phyloP scores from a whole-genome alignment of 768 basidiomycete species.

The Serpula lacrymans region DNA sequence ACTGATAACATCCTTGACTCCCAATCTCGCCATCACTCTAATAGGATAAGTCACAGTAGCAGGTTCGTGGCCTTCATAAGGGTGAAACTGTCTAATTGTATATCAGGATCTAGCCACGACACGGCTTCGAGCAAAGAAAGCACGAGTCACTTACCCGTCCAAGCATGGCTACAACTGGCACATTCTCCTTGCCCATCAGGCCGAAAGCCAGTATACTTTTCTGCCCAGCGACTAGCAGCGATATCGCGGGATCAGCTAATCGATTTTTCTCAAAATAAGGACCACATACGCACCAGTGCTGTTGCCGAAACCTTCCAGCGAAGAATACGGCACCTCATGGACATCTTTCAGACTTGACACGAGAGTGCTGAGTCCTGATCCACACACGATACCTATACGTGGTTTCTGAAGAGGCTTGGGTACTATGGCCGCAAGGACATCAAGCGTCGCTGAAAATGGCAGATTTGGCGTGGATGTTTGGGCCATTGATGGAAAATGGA shows the following conservation, averaged over 20 bases:
- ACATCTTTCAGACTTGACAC: constrained; percentile 56
- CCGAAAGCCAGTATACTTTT: constrained; percentile 81
- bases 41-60: constrained; percentile 74
- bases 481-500: too few relatives aligned
- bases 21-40: constrained; percentile 72
- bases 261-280: not conserved
- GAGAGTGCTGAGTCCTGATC: constrained; percentile 79
- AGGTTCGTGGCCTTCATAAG: constrained; percentile 79
- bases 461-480: constrained; percentile 8
- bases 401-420: constrained; percentile 45
- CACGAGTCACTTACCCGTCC: constrained; percentile 56
- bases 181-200: constrained; percentile 57
- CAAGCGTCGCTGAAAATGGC: constrained; percentile 28
- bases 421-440: constrained; percentile 17
- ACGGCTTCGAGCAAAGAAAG: not conserved
- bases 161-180: constrained; percentile 87
- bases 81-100: constrained; percentile 58
- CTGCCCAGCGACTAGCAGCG: constrained; percentile 70
- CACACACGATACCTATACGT: constrained; percentile 80
- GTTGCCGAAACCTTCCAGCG: constrained; percentile 68
- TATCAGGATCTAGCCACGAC: constrained; percentile 6
- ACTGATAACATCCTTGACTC: constrained; percentile 76
- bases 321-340: constrained; percentile 60
- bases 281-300: constrained; percentile 78
- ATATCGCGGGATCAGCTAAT: not conserved